These are phyloP conservation scores for Urochloa ruziziensis DNA, from an alignment of 176 grass and related monocot species.

Conservation along the genomic window DNA sequence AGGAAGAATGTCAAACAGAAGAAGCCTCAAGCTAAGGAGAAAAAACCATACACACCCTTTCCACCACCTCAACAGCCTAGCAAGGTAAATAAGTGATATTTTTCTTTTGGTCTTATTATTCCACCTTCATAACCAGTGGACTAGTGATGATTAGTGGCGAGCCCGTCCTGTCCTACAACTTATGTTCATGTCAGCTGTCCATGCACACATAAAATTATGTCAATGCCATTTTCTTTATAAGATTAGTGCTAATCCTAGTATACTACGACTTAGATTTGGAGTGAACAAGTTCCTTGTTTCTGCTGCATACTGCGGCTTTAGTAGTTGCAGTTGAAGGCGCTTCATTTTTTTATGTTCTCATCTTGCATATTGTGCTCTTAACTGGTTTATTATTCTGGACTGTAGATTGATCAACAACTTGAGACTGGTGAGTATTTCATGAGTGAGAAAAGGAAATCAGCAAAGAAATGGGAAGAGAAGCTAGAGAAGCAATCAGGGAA, in stretches of 20 bases:
- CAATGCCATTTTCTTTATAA: background rate
- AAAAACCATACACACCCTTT: conserved; percentile 97
- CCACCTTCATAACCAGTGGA: background rate
- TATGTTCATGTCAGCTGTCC: background rate
- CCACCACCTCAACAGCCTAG: conserved; percentile 90
- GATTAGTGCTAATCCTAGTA: background rate
- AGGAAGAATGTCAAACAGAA: conserved; percentile 98
- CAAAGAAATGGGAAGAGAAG: conserved; percentile 92
- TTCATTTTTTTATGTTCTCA: background rate
- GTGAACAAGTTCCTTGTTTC: background rate
- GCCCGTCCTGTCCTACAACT: background rate
- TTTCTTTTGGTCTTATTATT: background rate
- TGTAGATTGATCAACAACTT: conserved; percentile 82
- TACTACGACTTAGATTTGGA: conserved; percentile 19
- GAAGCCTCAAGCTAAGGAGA: conserved; percentile 88
- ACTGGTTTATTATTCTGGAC: conserved; percentile 19
- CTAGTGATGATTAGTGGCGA: background rate
- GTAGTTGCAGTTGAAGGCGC: background rate
- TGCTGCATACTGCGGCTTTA: background rate
- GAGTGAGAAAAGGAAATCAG: conserved; percentile 87
- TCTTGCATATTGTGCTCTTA: conserved; percentile 3
- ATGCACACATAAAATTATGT: background rate
- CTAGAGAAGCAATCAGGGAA: conserved; percentile 88
- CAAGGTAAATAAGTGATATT: conserved; percentile 53
- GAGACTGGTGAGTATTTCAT: conserved; percentile 95